phyloP scores from a whole-genome alignment of 169 alveolate species.

The Plasmodium vivax region DNA sequence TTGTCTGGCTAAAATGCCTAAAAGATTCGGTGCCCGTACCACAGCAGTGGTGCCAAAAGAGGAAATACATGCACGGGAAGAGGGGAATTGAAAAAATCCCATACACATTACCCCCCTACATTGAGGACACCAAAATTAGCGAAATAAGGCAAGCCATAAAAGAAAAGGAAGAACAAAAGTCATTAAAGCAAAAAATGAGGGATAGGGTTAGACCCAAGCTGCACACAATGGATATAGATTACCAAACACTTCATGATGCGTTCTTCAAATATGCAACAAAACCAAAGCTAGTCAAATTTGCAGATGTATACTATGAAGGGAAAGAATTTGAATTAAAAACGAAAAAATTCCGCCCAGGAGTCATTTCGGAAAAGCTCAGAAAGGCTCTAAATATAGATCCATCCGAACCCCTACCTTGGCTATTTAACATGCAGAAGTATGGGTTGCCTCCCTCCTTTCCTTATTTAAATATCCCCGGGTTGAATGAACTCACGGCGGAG shows the following conservation, averaged over 20 bases:
- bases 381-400: conserved; percentile 97
- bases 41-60: conserved; percentile 97
- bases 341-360: conserved; percentile 96
- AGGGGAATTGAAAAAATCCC: conserved; percentile 96
- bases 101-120: conserved; percentile 94
- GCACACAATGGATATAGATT: conserved; percentile 97
- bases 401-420: conserved; percentile 97
- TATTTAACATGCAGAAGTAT: conserved; percentile 96
- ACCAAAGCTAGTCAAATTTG: conserved; percentile 95
- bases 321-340: conserved; percentile 96
- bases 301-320: conserved; percentile 98
- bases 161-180: conserved; percentile 95
- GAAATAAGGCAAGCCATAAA: conserved; percentile 92
- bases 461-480: conserved; percentile 96
- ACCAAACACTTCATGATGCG: conserved; percentile 97
- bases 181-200: conserved; percentile 95
- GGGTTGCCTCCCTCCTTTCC: conserved; percentile 99
- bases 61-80: conserved; percentile 95
- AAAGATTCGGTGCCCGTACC: conserved; percentile 98
- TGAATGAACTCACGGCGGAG: conserved; percentile 92
- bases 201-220: conserved; percentile 98
- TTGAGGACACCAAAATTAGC: conserved; percentile 91
- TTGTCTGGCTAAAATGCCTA: conserved; percentile 94
- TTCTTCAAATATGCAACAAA: conserved; percentile 97
- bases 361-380: conserved; percentile 93